Conservation (phyloP, 73 alveolate species). For the Stentor roeselii region DNA sequence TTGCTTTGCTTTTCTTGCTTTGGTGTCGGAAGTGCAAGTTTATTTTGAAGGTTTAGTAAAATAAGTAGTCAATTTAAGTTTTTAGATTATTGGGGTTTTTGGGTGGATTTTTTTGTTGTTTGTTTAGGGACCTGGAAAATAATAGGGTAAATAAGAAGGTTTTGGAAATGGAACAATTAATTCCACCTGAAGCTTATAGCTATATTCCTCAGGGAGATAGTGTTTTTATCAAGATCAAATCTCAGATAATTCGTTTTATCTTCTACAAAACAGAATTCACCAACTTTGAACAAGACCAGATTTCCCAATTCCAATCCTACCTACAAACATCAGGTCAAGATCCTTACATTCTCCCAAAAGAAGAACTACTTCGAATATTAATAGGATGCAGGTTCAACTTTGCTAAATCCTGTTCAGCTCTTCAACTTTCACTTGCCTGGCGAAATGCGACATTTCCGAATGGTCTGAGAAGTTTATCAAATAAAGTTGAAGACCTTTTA, state of each 20-base stretch:
- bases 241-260: background rate
- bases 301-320: background rate
- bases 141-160: too few species aligned
- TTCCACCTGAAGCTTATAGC: background rate
- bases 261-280: background rate
- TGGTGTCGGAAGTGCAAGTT: too few species aligned
- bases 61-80: too few species aligned
- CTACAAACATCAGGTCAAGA: background rate
- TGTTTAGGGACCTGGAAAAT: too few species aligned
- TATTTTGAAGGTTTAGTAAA: too few species aligned
- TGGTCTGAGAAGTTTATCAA: background rate
- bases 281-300: background rate
- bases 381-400: background rate
- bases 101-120: too few species aligned
- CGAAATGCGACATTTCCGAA: background rate
- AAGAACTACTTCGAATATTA: background rate
- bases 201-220: background rate
- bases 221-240: background rate
- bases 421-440: background rate
- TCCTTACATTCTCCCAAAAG: background rate
- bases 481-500: background rate
- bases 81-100: too few species aligned
- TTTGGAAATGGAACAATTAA: too few species aligned
- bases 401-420: background rate
- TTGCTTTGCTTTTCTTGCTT: background rate